Base-by-base conservation (phyloP, 2,329 filamentous ascomycete species). In the Endocalyx cinctus region DNA sequence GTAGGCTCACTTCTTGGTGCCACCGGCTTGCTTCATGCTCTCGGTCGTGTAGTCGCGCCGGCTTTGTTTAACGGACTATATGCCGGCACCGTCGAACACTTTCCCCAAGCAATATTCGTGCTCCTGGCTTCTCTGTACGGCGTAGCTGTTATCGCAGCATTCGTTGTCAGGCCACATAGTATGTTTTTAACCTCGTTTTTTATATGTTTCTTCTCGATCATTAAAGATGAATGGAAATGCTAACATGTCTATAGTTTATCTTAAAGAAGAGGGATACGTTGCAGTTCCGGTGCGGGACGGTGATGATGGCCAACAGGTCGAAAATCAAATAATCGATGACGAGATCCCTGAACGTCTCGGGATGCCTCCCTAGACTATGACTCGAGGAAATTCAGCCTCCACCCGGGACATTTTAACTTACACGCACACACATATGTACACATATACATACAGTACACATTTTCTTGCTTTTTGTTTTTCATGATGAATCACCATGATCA, bases 1-100 rank as follows among this genome's bases (percentile, higher is more conserved):
- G 82, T 92, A 0, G 92, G 92, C 0, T 81, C 92, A 56, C 67
- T 97, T n/a, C 72, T 98, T 0, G 92, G 92, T 15, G 89, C 88
- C 2, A 83, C 82, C 12, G 92, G 90, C 0, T 67, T 97, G 41
- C 62, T 97, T 37, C 90, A 97, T 60, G 84, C 87, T 1, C 62
- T 95, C 22, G 77, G 85, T 4, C 72, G 88, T 41, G 79, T 97
- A 3, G 57, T 94, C 10, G 81, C 84, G 1, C 92, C 92, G 0
- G 73, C 87, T 0, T 54, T 90, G 2, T 94, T 96, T 61, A 94
- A 92, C 51, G 75, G 85, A 5, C 77, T 97, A 8, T 98, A 94
- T 56, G 84, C 83, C 11, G 67, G 73, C 3, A 97, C 92, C 0
- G 86, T 96, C 2, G 78, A 73, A 14, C 78, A 64, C 2, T 90